Evolutionary conservation across 305 asterid species (phyloP).

Genomic region (Fraxinus xanthoxyloides): DNA sequence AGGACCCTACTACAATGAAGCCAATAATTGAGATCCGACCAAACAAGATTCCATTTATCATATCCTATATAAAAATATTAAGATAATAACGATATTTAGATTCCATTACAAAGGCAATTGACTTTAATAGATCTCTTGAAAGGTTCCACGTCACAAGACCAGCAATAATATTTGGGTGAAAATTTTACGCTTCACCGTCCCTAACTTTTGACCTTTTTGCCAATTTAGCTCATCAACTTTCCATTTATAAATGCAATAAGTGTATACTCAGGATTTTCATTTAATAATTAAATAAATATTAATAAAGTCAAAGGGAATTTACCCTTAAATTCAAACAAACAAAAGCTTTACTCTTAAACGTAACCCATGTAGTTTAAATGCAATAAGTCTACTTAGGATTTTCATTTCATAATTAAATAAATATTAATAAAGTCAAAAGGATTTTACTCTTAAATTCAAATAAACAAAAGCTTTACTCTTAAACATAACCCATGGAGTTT

Average conservation of each 20-base stretch:
- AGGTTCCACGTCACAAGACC: not conserved
- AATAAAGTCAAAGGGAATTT: no score
- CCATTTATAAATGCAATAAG: not conserved
- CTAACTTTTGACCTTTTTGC: not conserved
- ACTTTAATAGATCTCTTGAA: not conserved
- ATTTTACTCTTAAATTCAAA: not conserved
- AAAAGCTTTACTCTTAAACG: no score
- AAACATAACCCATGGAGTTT: no score
- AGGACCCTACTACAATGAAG: not conserved
- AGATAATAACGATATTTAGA: not conserved
- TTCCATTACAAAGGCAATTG: not conserved
- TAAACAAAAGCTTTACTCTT: no score
- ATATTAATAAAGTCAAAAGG: no score
- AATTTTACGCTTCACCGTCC: not conserved
- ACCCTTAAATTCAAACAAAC: no score
- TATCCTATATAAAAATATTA: slow-evolving; percentile 19
- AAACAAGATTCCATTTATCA: slow-evolving; percentile 39
- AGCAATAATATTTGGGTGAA: not conserved
- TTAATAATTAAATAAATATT: no score
- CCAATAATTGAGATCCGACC: slow-evolving; percentile 33
- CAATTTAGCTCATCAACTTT: not conserved
- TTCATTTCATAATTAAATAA: no score
- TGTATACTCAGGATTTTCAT: no score
- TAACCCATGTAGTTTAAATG: no score
- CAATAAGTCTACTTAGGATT: no score